Evolutionary conservation across 192 early-diverging fungal genomes (phyloP).

Genomic region (Chytriomyces sp.): DNA sequence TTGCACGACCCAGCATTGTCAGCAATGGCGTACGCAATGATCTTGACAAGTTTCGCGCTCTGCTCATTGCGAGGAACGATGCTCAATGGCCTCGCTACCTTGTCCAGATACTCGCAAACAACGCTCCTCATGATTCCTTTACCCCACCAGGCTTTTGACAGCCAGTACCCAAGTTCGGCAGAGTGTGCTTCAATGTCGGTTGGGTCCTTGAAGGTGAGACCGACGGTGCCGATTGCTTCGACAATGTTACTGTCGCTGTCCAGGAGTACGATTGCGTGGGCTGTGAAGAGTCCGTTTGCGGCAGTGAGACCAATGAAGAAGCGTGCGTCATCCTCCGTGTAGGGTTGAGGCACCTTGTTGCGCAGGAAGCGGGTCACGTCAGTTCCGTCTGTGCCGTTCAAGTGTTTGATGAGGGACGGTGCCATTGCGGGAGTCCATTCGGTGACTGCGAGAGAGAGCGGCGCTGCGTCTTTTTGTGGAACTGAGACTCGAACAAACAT

Average conservation of each 20-base stretch:
- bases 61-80: neutral
- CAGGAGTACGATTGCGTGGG: slow-evolving; percentile 13
- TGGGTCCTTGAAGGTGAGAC: slow-evolving; percentile 27
- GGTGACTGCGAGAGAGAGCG: slow-evolving; percentile 2
- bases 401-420: slow-evolving; percentile 9
- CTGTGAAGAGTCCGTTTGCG: slow-evolving; percentile 1
- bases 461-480: neutral
- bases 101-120: neutral
- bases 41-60: neutral
- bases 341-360: slow-evolving; percentile 25
- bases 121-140: slow-evolving; percentile 1
- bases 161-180: slow-evolving; percentile 27
- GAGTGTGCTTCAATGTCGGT: slow-evolving; percentile 25
- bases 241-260: slow-evolving; percentile 1
- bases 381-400: slow-evolving; percentile 1
- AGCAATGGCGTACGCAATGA: neutral
- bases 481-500: neutral
- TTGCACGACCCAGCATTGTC: slow-evolving; percentile 1
- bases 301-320: neutral
- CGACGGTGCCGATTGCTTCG: slow-evolving; percentile 11
- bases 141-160: slow-evolving; percentile 8
- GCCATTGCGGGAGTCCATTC: slow-evolving; percentile 2
- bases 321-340: neutral
- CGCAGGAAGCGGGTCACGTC: slow-evolving; percentile 18
- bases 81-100: neutral